Conservation (phyloP, 768 basidiomycete genomes). For the Cytidiella melzeri region DNA sequence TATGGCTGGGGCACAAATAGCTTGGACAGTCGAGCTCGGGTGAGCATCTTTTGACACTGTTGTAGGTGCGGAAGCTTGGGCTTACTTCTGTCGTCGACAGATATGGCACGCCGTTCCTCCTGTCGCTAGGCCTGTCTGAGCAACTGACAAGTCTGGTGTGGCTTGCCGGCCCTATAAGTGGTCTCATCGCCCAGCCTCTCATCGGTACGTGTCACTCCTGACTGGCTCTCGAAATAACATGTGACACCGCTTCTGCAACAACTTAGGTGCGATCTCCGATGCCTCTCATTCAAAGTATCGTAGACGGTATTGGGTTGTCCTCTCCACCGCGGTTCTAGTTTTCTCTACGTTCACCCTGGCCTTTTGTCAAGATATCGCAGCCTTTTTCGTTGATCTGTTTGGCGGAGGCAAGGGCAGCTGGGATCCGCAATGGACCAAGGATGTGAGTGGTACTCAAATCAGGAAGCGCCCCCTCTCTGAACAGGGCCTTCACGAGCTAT, state of each 20-base stretch:
- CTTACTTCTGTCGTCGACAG: slow-evolving; percentile 34
- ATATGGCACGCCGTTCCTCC: slow-evolving; percentile 92
- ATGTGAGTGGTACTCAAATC: no score
- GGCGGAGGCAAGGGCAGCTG: slow-evolving; percentile 77
- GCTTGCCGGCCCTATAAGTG: slow-evolving; percentile 93
- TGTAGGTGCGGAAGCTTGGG: neutral
- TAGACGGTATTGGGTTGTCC: slow-evolving; percentile 86
- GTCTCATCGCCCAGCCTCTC: slow-evolving; percentile 92
- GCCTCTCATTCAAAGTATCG: slow-evolving; percentile 87
- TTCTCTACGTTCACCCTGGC: slow-evolving; percentile 75
- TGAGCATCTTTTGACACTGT: slow-evolving; percentile 31
- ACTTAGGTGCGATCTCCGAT: slow-evolving; percentile 87
- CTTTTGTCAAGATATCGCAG: slow-evolving; percentile 71
- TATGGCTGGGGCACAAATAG: slow-evolving; percentile 92
- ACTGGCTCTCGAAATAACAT: neutral
- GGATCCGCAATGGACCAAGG: slow-evolving; percentile 67
- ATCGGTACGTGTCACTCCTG: slow-evolving; percentile 55
- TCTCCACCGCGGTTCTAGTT: slow-evolving; percentile 78
- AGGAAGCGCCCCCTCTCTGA: no score
- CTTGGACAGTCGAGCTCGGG: slow-evolving; percentile 96
- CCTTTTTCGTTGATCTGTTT: slow-evolving; percentile 69
- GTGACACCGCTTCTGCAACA: neutral
- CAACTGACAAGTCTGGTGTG: slow-evolving; percentile 92
- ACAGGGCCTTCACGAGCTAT: neutral
- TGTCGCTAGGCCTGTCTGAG: slow-evolving; percentile 76